Evolutionary conservation across 768 basidiomycete species (phyloP).

Genomic region (Mycena polygramma): DNA sequence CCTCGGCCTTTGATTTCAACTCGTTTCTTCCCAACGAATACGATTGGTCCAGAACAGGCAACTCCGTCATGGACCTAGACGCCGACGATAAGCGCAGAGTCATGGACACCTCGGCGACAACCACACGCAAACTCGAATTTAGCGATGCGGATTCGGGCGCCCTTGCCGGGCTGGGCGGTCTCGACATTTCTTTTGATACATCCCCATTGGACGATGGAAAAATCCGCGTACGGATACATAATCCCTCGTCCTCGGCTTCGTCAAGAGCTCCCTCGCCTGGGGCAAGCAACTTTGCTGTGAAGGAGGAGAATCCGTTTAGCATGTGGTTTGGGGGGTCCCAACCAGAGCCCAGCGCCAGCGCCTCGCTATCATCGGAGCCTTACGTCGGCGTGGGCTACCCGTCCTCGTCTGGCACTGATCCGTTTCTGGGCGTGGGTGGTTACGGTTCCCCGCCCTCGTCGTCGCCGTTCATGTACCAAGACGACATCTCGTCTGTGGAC

Average conservation of each 20-base stretch:
- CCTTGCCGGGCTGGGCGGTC: conserved; percentile 63
- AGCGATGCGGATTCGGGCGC: conserved; percentile 64
- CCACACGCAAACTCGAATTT: conserved; percentile 68
- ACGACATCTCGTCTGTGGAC: conserved; percentile 44
- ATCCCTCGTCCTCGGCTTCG: conserved; percentile 66
- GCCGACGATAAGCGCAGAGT: conserved; percentile 53
- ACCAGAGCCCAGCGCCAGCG: conserved; percentile 37
- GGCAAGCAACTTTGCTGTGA: conserved; percentile 18
- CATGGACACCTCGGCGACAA: conserved; percentile 48
- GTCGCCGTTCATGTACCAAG: conserved; percentile 51
- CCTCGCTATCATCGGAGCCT: conserved; percentile 55
- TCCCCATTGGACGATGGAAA: conserved; percentile 74
- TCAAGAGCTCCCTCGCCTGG: conserved; percentile 54
- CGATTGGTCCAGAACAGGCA: conserved; percentile 63
- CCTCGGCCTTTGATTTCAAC: conserved; percentile 62
- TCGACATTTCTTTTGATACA: conserved; percentile 83
- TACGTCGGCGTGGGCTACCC: conserved; percentile 38
- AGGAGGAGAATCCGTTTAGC: conserved; percentile 37
- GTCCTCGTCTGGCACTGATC: conserved; percentile 57
- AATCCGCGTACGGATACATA: conserved; percentile 81
- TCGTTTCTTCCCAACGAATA: conserved; percentile 64
- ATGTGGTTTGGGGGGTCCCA: conserved; percentile 45
- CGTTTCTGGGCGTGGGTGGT: conserved; percentile 70
- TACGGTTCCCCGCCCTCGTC: conserved; percentile 52
- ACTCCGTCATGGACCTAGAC: conserved; percentile 63